These are phyloP conservation scores for Taiwanofungus camphoratus DNA, from an alignment of 1,284 basidiomycete genomes.

Conservation along the genomic window DNA sequence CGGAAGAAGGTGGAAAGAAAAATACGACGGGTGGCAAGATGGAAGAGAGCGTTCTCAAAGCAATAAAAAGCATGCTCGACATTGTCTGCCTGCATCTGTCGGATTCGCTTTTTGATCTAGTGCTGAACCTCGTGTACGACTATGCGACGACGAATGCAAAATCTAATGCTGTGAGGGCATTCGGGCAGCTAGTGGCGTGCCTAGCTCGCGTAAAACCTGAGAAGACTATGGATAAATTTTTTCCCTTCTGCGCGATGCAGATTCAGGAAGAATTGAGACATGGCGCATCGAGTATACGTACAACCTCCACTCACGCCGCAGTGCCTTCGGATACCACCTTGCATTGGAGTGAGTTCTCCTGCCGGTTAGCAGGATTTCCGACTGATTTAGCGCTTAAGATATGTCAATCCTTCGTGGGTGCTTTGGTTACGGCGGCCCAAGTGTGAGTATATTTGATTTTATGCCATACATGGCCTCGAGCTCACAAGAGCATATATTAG, in stretches of 20 bases:
- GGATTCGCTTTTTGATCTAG: constrained; percentile 81
- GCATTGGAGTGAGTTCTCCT: constrained; percentile 78
- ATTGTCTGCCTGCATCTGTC: constrained; percentile 86
- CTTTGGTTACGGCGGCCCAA: constrained; percentile 63
- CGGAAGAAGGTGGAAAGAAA: constrained; percentile 85
- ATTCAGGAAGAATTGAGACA: constrained; percentile 85
- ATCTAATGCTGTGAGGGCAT: constrained; percentile 85
- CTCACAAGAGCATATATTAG: constrained; percentile 30
- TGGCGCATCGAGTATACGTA: constrained; percentile 89
- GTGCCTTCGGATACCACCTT: constrained; percentile 87
- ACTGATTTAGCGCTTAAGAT: constrained; percentile 37
- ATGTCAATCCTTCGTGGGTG: constrained; percentile 76
- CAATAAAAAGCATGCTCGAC: constrained; percentile 80
- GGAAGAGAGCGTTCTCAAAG: constrained; percentile 80
- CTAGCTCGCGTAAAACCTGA: constrained; percentile 78
- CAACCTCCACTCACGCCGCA: constrained; percentile 80
- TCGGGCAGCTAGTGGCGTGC: constrained; percentile 86
- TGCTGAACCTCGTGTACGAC: constrained; percentile 80
- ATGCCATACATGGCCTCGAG: constrained; percentile 4
- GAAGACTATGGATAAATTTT: constrained; percentile 75
- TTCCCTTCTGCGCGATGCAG: constrained; percentile 76
- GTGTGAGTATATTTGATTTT: background rate
- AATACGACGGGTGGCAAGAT: constrained; percentile 82
- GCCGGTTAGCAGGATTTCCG: background rate
- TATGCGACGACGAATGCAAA: constrained; percentile 86